Evolutionary conservation across 805 yeast species (phyloP).

Genomic region (Ogataea neopini): DNA sequence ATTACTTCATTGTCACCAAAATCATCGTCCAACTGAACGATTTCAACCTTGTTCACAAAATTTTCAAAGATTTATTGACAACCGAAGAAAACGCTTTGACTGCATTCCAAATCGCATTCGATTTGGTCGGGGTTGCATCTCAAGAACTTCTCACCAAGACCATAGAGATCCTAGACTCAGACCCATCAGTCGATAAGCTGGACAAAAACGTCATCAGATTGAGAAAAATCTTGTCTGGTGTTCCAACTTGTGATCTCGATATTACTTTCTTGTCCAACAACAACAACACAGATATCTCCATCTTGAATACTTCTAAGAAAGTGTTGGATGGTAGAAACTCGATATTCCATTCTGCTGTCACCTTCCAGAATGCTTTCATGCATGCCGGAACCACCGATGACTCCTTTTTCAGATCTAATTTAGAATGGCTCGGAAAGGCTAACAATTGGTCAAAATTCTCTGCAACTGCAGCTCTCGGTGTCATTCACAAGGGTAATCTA

Average conservation of each 20-base stretch:
- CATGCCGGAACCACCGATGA: conserved; percentile 97
- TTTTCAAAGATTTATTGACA: conserved; percentile 61
- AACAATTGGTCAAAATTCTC: conserved; percentile 97
- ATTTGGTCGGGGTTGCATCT: conserved; percentile 85
- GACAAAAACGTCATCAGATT: conserved; percentile 44
- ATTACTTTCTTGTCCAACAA: conserved; percentile 84
- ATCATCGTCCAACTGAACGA: conserved; percentile 88
- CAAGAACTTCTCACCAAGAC: conserved; percentile 77
- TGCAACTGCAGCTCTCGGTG: conserved; percentile 97
- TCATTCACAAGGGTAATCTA: conserved; percentile 91
- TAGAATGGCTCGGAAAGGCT: conserved; percentile 97
- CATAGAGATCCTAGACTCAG: conserved; percentile 39
- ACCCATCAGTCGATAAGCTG: conserved; percentile 26
- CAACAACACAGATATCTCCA: conserved; percentile 81
- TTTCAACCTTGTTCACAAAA: conserved; percentile 60
- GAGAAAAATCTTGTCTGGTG: conserved; percentile 77
- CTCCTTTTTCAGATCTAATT: conserved; percentile 82
- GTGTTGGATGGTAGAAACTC: conserved; percentile 89
- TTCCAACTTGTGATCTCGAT: conserved; percentile 91
- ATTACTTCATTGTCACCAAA: conserved; percentile 81
- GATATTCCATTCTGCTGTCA: conserved; percentile 92
- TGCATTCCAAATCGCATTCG: conserved; percentile 94
- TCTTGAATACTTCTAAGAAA: conserved; percentile 78
- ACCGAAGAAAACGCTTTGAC: conserved; percentile 46
- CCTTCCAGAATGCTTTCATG: conserved; percentile 91